A percentile compares a stretch with the other conserved stretches of the same genome.
Evolutionary conservation across 73 alveolate species (phyloP).

Genomic region (Paramecium tetraurelia): DNA sequence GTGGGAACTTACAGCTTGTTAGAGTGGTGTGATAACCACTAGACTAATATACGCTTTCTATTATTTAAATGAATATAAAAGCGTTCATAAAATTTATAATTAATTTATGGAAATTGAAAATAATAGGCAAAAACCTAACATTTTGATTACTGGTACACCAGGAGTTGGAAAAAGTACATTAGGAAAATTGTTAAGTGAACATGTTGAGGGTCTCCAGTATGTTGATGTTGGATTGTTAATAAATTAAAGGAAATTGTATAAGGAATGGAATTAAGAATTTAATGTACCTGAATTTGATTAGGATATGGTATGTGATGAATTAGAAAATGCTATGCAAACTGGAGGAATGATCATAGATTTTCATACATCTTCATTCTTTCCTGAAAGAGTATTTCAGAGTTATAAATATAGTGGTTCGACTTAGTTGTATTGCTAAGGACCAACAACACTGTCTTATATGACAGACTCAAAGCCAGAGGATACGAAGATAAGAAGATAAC

Average conservation of each 20-base stretch:
- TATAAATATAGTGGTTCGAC: conserved; percentile 77
- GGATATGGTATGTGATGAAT: conserved; percentile 95
- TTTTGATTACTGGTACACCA: conserved; percentile 97
- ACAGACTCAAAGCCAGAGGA: conserved; percentile 94
- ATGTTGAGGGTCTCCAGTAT: conserved; percentile 77
- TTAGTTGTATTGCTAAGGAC: conserved; percentile 92
- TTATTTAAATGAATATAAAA: not conserved
- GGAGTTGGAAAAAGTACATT: conserved; percentile 98
- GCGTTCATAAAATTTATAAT: not conserved
- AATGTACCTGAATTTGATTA: conserved; percentile 97
- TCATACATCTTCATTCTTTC: conserved; percentile 95
- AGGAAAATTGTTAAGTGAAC: conserved; percentile 84
- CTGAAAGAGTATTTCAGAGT: conserved; percentile 68
- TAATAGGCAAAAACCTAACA: conserved; percentile 74
- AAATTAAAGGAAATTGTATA: conserved; percentile 85
- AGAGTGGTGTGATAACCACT: conserved; percentile 46
- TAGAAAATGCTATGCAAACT: conserved; percentile 70
- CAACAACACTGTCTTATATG: conserved; percentile 91
- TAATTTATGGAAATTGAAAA: conserved; percentile 46
- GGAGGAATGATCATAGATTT: conserved; percentile 94
- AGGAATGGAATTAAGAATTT: conserved; percentile 93
- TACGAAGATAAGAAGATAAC: conserved; percentile 91
- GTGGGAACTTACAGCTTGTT: conserved; percentile 52
- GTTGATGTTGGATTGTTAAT: conserved; percentile 88
- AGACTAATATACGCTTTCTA: conserved; percentile 29